These are phyloP conservation scores for Amanita jacksonii DNA, from an alignment of 768 basidiomycete species.

Conservation along the genomic window DNA sequence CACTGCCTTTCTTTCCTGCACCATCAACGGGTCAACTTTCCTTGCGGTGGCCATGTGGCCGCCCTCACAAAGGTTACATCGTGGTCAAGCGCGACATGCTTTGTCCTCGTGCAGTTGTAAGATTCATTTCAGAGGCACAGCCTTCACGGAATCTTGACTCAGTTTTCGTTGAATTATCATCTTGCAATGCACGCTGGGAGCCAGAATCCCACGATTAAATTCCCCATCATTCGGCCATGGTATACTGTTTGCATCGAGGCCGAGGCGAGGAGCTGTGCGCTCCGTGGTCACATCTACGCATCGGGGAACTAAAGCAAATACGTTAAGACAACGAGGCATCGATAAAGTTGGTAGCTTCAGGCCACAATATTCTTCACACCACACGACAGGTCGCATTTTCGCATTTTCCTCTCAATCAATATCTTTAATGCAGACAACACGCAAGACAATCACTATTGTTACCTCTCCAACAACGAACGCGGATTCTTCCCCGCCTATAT, in stretches of 20 bases:
- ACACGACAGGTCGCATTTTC: not conserved
- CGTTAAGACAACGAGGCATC: constrained; percentile 4
- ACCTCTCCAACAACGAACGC: constrained; percentile 20
- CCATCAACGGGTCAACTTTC: no score
- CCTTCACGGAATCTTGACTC: no score
- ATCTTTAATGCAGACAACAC: constrained; percentile 21
- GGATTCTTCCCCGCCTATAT: constrained; percentile 14
- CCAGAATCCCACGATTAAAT: not conserved
- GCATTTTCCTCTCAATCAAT: not conserved
- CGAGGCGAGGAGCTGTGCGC: constrained; percentile 2
- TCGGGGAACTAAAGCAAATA: not conserved
- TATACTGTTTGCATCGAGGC: not conserved
- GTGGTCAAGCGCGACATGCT: not conserved
- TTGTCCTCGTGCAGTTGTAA: constrained; percentile 1
- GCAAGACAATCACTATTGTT: constrained; percentile 28
- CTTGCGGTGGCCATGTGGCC: no score
- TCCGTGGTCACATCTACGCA: not conserved
- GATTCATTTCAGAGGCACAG: no score
- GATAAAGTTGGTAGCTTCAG: not conserved
- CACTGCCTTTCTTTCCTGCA: no score
- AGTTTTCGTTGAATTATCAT: no score
- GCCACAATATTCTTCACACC: not conserved
- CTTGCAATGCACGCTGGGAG: no score
- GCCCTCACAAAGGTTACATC: no score
- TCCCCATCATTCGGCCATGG: no score